Evolutionary conservation across 2,329 filamentous ascomycete species (phyloP).

Genomic region (Neofusicoccum cordaticola): DNA sequence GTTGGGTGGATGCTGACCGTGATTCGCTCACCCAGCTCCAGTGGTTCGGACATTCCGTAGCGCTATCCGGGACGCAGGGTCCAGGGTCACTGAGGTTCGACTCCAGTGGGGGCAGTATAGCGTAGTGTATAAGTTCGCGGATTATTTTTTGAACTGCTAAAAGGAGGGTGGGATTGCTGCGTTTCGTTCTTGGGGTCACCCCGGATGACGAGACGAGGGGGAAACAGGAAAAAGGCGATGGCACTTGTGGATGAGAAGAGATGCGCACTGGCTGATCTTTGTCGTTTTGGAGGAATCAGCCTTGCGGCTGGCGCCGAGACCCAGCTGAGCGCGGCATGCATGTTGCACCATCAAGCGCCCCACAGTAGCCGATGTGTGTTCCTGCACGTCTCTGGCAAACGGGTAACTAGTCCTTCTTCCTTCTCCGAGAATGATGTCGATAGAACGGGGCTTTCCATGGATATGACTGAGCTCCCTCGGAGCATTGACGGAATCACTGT

Average conservation of each 20-base stretch:
- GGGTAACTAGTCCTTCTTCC: neutral
- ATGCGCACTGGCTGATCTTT: conserved; percentile 3
- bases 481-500: neutral
- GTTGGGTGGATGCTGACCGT: neutral
- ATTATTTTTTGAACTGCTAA: neutral
- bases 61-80: neutral
- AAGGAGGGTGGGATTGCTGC: neutral
- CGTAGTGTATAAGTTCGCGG: neutral
- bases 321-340: conserved; percentile 1
- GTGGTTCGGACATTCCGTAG: conserved; percentile 2
- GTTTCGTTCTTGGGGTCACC: neutral
- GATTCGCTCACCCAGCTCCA: conserved; percentile 9
- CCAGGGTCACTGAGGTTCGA: neutral
- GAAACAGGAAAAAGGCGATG: neutral
- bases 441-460: neutral
- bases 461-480: neutral
- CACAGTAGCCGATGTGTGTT: neutral
- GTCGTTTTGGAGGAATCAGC: neutral
- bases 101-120: neutral
- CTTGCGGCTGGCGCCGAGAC: conserved; percentile 9
- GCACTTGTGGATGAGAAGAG: neutral
- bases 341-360: neutral
- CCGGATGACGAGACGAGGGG: neutral
- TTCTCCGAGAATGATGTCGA: neutral
- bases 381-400: neutral